These are phyloP conservation scores for Tetracentron sinense DNA, from an alignment of 164 flowering plant species.

Conservation along the genomic window DNA sequence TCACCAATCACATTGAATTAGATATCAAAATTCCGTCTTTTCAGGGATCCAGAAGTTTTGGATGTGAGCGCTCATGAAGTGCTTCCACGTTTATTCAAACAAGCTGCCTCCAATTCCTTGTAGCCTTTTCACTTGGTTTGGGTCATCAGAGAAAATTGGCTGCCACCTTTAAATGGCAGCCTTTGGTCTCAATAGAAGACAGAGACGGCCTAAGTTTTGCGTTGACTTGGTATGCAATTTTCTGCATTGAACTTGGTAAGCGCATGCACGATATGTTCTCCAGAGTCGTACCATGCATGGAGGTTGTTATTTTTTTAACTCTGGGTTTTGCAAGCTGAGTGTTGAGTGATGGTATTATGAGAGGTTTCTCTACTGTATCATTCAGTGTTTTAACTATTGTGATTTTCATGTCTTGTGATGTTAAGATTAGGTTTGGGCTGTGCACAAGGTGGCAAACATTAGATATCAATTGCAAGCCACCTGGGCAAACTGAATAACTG, in stretches of 20 bases:
- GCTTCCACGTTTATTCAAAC: conserved; percentile 71
- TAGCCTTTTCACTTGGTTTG: conserved; percentile 1
- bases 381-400: neutral
- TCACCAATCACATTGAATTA: neutral
- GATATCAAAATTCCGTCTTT: neutral
- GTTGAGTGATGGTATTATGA: neutral
- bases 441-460: too few relatives aligned
- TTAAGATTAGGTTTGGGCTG: neutral
- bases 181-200: neutral
- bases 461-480: too few relatives aligned
- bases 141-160: neutral
- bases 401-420: neutral
- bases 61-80: conserved; percentile 70
- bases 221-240: neutral
- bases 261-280: neutral
- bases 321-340: neutral
- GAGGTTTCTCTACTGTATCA: neutral
- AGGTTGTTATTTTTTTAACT: neutral
- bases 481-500: neutral
- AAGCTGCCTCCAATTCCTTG: conserved; percentile 18
- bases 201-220: neutral
- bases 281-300: neutral
- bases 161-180: neutral
- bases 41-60: conserved; percentile 76
- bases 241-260: conserved; percentile 10